phyloP scores from a whole-genome alignment of 208 protist genomes.

The Acanthamoeba castellanii region DNA sequence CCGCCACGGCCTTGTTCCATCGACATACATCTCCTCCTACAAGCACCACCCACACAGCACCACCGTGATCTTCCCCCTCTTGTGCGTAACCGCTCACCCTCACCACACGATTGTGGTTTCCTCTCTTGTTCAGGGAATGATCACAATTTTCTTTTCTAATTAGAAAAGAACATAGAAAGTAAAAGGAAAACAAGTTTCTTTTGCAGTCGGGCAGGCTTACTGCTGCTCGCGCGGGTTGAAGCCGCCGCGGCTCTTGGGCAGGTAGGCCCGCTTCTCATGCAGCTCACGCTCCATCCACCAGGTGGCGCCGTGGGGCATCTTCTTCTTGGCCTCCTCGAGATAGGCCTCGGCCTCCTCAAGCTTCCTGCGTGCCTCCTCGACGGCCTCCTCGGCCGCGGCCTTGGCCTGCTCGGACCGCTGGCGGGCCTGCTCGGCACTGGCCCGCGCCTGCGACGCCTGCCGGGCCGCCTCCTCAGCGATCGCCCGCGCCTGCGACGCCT shows the following conservation, averaged over 20 bases:
- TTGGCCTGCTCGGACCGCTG: constrained; percentile 72
- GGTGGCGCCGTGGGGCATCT: constrained; percentile 61
- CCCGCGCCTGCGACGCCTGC: neutral
- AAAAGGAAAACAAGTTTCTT: neutral
- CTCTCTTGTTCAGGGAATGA: no score
- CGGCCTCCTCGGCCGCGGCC: constrained; percentile 71
- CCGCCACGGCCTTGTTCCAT: no score
- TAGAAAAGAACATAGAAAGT: no score
- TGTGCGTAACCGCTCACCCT: no score
- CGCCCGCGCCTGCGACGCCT: neutral
- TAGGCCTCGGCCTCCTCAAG: constrained; percentile 76
- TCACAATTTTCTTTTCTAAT: no score
- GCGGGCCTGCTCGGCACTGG: constrained; percentile 16
- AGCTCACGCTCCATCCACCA: constrained; percentile 82
- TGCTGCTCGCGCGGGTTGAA: constrained; percentile 59
- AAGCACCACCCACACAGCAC: no score
- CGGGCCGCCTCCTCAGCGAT: constrained; percentile 29
- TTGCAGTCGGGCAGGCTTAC: neutral
- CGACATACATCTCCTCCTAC: no score
- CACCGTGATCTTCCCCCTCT: no score
- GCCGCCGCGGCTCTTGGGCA: constrained; percentile 76
- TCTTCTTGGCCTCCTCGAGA: constrained; percentile 81
- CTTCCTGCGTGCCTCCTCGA: constrained; percentile 70
- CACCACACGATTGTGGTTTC: no score
- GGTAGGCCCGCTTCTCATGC: constrained; percentile 77